Conservation (phyloP, 305 asterid species). For the Ilex paraguariensis region DNA sequence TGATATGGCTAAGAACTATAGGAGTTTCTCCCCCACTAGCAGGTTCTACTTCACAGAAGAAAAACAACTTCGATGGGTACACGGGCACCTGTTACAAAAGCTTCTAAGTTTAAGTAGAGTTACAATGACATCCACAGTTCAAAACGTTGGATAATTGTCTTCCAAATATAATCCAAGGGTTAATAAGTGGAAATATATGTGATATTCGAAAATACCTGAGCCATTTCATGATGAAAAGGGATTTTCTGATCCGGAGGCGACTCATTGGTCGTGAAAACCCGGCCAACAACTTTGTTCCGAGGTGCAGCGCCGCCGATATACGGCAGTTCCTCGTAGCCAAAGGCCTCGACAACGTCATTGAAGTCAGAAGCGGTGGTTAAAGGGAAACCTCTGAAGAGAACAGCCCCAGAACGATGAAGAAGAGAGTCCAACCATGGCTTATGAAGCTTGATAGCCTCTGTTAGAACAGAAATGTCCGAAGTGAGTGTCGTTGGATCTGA, state of each 20-base stretch:
- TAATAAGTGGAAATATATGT: no score
- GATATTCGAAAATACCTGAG: conserved; percentile 42
- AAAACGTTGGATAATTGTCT: no score
- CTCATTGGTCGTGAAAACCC: conserved; percentile 88
- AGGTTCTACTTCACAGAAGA: conserved; percentile 82
- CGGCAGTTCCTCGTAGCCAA: conserved; percentile 77
- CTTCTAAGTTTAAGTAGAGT: not conserved
- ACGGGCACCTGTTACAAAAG: conserved; percentile 52
- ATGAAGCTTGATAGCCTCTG: conserved; percentile 39
- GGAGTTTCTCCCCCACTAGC: conserved; percentile 82
- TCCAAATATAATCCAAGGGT: no score
- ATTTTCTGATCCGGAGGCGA: conserved; percentile 91
- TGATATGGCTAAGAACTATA: conserved; percentile 68
- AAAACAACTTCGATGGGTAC: conserved; percentile 75
- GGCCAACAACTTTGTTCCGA: conserved; percentile 68
- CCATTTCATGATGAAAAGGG: conserved; percentile 90
- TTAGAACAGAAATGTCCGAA: conserved; percentile 13
- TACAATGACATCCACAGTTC: no score
- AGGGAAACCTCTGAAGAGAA: conserved; percentile 63
- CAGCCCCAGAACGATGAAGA: conserved; percentile 59
- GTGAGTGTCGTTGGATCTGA: conserved; percentile 19
- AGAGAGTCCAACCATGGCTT: conserved; percentile 53
- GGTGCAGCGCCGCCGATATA: conserved; percentile 94
- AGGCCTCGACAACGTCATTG: conserved; percentile 81
- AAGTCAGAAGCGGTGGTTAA: conserved; percentile 58